phyloP scores from a whole-genome alignment of 768 basidiomycete genomes.

The Rhodotorula paludigena region DNA sequence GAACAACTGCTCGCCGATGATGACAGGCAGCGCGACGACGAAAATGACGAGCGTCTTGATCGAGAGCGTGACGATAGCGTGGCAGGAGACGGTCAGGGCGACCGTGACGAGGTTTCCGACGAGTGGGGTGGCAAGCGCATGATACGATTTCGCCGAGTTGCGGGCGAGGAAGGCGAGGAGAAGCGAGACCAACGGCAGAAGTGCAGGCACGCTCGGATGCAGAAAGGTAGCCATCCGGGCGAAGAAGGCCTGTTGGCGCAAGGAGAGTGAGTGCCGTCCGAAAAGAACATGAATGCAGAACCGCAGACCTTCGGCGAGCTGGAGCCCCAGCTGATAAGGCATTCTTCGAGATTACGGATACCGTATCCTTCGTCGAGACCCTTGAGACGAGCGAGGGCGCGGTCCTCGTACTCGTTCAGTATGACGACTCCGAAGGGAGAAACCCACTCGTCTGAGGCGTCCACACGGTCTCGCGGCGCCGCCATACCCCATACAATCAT shows the following conservation, averaged over 20 bases:
- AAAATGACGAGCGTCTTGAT: conserved; percentile 39
- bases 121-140: conserved; percentile 28
- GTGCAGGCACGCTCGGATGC: conserved; percentile 5
- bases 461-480: neutral
- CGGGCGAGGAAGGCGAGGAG: conserved; percentile 31
- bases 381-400: conserved; percentile 21
- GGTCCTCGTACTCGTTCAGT: conserved; percentile 28
- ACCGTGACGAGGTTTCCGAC: conserved; percentile 40
- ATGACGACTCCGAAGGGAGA: conserved; percentile 23
- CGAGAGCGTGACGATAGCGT: conserved; percentile 36
- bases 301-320: conserved; percentile 20
- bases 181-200: conserved; percentile 29
- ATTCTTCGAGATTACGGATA: conserved; percentile 33
- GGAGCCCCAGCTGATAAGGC: conserved; percentile 30
- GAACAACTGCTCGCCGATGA: conserved; percentile 29
- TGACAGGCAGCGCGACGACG: conserved; percentile 36
- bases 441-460: conserved; percentile 11
- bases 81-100: conserved; percentile 41
- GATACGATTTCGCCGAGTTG: conserved; percentile 30
- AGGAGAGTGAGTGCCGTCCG: neutral
- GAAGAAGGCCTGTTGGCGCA: conserved; percentile 26
- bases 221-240: conserved; percentile 11
- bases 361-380: conserved; percentile 33
- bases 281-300: neutral
- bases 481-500: conserved; percentile 37